Conservation (phyloP, 441 rosid genomes). For the Macaranga tanarius region DNA sequence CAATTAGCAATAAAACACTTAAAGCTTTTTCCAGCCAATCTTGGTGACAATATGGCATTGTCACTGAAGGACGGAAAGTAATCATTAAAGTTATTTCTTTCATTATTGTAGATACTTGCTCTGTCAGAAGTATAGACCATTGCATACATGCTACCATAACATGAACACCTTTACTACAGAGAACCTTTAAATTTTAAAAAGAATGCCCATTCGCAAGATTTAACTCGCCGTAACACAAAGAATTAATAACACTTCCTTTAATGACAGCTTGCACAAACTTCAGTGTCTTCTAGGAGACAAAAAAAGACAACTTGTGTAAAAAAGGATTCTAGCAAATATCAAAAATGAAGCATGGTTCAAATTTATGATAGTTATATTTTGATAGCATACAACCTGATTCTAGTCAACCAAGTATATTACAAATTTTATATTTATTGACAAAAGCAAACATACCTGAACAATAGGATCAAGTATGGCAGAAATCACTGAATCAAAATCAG, state of each 20-base stretch:
- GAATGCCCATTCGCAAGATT: not conserved
- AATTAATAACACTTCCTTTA: not conserved
- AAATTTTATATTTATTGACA: constrained; percentile 7
- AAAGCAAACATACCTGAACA: constrained; percentile 60
- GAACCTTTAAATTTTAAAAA: too few species aligned
- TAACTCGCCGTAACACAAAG: too few species aligned
- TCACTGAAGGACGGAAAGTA: not conserved
- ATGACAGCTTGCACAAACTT: not conserved
- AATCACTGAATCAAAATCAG: constrained; percentile 74
- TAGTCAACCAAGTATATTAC: constrained; percentile 5
- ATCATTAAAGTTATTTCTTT: too few species aligned
- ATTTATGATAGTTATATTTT: constrained; percentile 2
- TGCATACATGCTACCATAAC: too few species aligned
- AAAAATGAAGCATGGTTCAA: not conserved
- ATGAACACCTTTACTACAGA: too few species aligned
- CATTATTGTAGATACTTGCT: too few species aligned
- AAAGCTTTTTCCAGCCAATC: too few species aligned
- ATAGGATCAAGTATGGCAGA: constrained; percentile 92
- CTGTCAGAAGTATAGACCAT: too few species aligned
- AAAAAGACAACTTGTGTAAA: not conserved
- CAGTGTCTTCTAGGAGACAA: too few species aligned
- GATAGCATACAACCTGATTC: not conserved
- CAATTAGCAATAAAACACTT: too few species aligned
- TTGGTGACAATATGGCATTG: too few species aligned
- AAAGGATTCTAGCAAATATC: not conserved